Evolutionary conservation across 345 rosid genomes (phyloP), one percentile per base, ranked within the genome.

Genomic region (Ceriops decandra): DNA sequence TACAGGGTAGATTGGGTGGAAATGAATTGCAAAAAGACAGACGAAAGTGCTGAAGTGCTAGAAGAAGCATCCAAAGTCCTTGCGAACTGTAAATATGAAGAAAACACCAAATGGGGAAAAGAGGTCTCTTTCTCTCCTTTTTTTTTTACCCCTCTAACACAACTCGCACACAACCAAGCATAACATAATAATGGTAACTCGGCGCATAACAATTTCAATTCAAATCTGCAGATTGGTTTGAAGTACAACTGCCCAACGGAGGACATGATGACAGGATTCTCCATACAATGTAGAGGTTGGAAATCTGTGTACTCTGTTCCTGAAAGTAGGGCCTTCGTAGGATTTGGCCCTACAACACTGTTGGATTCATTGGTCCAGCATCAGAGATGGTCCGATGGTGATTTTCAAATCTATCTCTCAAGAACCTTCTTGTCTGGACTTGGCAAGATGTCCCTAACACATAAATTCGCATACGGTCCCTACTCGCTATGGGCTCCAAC

Each of bases 21-120:
- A 3, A 19, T 11, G 5, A 68, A 52, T 1, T 15, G 52, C 7
- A 60, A 31, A 5, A 47, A 33, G 20, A 24, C 52, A 6, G 54
- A 65, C 30, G 60, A 51, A 28, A 72, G 59, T 13, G 52, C 57
- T 7, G 19, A 11, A 22, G 68, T 33, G 51, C 28, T 72, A 10
- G 74, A 79, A 72, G 77, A 72, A 64, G 30, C 53, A 32, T 60
- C 74, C 68, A 75, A 68, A 58, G 47, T 42, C 20, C 79, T 79
- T 51, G 79, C 82, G 15, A 75, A 67, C 30, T 75, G 80, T 19
- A 38, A 32, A 46, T 75, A 71, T 36, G 82, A 79, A 62, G 57
- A 72, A 21, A 68, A 68, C 57, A 79, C 77, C 13, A 13, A 63
- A 6, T 79, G 79, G 76, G 82, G 76, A 42, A 67, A 78, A 36